These are phyloP conservation scores for Fusarium agapanthi DNA, from an alignment of 2,329 filamentous ascomycete genomes.

Conservation along the genomic window DNA sequence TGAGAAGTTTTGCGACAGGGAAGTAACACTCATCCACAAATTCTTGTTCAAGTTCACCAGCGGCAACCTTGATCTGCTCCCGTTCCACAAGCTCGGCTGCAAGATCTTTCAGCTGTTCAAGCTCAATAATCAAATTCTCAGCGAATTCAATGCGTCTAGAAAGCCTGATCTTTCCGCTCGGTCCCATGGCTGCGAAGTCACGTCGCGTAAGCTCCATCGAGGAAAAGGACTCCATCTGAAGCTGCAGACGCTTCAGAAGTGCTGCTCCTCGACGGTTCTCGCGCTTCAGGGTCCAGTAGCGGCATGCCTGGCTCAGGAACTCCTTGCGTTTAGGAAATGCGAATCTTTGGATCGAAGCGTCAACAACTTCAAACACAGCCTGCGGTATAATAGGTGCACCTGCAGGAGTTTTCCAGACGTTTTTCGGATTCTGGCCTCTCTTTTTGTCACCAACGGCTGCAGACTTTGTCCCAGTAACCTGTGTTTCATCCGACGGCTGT, in stretches of 20 bases:
- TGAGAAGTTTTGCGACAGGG: slow-evolving; percentile 79
- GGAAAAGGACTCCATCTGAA: slow-evolving; percentile 95
- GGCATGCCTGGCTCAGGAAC: slow-evolving; percentile 90
- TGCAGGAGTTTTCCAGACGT: slow-evolving; percentile 88
- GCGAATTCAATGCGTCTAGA: slow-evolving; percentile 89
- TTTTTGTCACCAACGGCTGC: slow-evolving; percentile 80
- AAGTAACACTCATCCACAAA: slow-evolving; percentile 93
- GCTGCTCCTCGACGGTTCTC: slow-evolving; percentile 92
- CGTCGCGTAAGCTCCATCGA: slow-evolving; percentile 96
- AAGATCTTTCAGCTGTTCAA: slow-evolving; percentile 77
- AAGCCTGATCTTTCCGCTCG: slow-evolving; percentile 79
- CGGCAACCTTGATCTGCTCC: slow-evolving; percentile 80
- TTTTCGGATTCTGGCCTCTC: slow-evolving; percentile 57
- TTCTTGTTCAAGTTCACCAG: slow-evolving; percentile 77
- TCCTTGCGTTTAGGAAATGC: slow-evolving; percentile 85
- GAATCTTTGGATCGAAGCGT: slow-evolving; percentile 84
- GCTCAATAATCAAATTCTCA: slow-evolving; percentile 75
- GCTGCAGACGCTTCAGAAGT: slow-evolving; percentile 88
- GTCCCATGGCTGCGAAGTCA: slow-evolving; percentile 95
- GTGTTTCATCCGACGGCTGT: slow-evolving; percentile 81
- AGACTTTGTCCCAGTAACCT: slow-evolving; percentile 83
- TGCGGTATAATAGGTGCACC: slow-evolving; percentile 94
- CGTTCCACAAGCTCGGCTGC: slow-evolving; percentile 77
- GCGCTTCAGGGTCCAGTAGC: slow-evolving; percentile 97
- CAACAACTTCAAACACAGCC: slow-evolving; percentile 85